A percentile compares a stretch with the other conserved stretches of the same genome.
These are phyloP conservation scores for Colletotrichum eleusines DNA, from an alignment of 2,329 filamentous ascomycete species.

Conservation along the genomic window DNA sequence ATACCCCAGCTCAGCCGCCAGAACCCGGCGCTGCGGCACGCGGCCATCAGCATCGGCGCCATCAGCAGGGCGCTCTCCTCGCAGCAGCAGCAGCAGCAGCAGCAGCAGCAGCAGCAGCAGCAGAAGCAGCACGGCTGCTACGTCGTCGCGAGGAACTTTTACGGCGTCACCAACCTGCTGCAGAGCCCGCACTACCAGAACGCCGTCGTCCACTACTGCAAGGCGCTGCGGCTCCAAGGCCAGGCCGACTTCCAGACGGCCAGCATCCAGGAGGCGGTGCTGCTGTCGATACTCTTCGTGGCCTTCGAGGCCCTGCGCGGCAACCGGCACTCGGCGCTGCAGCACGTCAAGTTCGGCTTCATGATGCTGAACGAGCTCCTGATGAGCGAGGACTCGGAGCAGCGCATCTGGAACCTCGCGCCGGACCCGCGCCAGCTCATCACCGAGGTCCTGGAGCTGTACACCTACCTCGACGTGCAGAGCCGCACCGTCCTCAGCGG, in stretches of 20 bases:
- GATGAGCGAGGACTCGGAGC: constrained; percentile 7
- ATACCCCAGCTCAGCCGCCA: constrained; percentile 43
- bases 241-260: constrained; percentile 52
- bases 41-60: constrained; percentile 57
- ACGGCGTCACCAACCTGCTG: constrained; percentile 27
- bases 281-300: constrained; percentile 56
- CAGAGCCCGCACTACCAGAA: constrained; percentile 51
- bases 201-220: constrained; percentile 56
- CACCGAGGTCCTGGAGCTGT: constrained; percentile 37
- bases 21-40: constrained; percentile 50
- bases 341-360: constrained; percentile 56
- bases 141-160: constrained; percentile 29
- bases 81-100: too few relatives aligned
- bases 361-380: constrained; percentile 36
- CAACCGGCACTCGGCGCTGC: constrained; percentile 55
- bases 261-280: constrained; percentile 54
- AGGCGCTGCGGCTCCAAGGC: constrained; percentile 55
- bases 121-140: background rate
- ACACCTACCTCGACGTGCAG: constrained; percentile 35
- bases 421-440: constrained; percentile 37
- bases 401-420: constrained; percentile 37
- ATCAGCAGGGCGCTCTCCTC: constrained; percentile 49
- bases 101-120: too few relatives aligned
- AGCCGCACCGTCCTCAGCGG: constrained; percentile 37
- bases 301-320: constrained; percentile 57